Conservation (phyloP, 176 grass and related monocot genomes). For the Lolium rigidum region DNA sequence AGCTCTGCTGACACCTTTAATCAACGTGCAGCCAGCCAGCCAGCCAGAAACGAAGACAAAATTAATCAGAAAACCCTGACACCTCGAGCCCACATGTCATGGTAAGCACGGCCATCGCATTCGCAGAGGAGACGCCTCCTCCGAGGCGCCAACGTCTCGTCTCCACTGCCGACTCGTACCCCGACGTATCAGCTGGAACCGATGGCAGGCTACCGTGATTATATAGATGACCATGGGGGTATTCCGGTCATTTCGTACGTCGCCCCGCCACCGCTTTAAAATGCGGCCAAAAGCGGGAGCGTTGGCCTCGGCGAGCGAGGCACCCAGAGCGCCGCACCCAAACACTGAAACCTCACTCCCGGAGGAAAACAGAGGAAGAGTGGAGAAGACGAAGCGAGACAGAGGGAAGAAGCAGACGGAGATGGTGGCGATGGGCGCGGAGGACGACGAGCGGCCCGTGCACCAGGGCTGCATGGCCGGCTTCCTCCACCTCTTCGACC, state of each 20-base stretch:
- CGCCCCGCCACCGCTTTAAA: conserved; percentile 62
- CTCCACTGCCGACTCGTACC: not conserved
- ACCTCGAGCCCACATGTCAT: not conserved
- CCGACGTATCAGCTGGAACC: conserved; percentile 11
- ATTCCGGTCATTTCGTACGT: not conserved
- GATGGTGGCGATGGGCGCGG: conserved; percentile 42
- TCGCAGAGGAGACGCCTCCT: not conserved
- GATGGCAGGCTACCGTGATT: not conserved
- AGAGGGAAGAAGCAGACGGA: not conserved
- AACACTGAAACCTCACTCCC: not conserved
- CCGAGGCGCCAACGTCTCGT: conserved; percentile 2
- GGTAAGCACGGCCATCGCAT: not conserved
- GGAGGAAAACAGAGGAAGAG: not conserved
- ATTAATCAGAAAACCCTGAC: not conserved
- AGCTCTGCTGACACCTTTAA: not conserved
- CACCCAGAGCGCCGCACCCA: conserved; percentile 4
- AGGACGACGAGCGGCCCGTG: conserved; percentile 63
- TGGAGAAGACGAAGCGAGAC: not conserved
- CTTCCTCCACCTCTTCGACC: conserved; percentile 89
- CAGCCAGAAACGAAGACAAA: not conserved
- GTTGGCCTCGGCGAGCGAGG: conserved; percentile 12
- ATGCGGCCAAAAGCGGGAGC: conserved; percentile 17
- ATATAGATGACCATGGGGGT: rapidly evolving
- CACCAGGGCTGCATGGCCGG: conserved; percentile 85
- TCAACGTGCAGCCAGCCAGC: not conserved